Percentiles rank a stretch among this genome's conserved stretches.
These are phyloP conservation scores for Xerophyta viscosa DNA, from an alignment of 106 monocot species.

Conservation along the genomic window DNA sequence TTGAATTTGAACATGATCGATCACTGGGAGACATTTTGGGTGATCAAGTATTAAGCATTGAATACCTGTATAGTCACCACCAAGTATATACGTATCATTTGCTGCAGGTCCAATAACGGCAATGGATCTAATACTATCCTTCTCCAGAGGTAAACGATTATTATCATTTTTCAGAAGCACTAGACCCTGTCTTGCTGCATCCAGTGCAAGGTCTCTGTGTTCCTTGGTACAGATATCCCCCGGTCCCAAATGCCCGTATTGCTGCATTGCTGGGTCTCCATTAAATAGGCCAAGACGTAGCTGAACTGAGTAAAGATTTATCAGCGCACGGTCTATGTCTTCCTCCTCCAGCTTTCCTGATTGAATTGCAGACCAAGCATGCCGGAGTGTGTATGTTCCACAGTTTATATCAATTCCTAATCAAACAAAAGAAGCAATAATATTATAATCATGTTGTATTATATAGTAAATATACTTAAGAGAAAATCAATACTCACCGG, in stretches of 20 bases:
- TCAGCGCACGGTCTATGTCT: slow-evolving; percentile 5
- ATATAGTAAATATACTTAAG: no score
- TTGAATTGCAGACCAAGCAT: neutral
- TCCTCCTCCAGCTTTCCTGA: neutral
- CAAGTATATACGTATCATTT: slow-evolving; percentile 9
- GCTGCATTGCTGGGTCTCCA: neutral
- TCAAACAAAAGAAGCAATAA: neutral
- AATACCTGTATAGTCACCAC: slow-evolving; percentile 29
- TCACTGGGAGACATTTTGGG: no score
- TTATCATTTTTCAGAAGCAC: slow-evolving; percentile 16
- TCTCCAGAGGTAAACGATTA: slow-evolving; percentile 12
- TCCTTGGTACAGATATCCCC: slow-evolving; percentile 2
- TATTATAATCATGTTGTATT: neutral
- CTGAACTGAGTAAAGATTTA: neutral
- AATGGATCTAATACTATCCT: slow-evolving; percentile 4
- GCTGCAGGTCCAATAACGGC: slow-evolving; percentile 29
- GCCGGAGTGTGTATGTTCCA: neutral
- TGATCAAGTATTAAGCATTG: no score
- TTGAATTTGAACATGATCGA: no score
- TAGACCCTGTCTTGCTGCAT: slow-evolving; percentile 7
- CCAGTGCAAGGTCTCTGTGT: neutral
- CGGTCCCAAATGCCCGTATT: slow-evolving; percentile 1
- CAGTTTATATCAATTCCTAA: slow-evolving; percentile 12
- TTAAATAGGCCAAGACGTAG: slow-evolving; percentile 2
- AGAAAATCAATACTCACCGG: no score